Conservation (phyloP, 2,329 filamentous ascomycete species). For the Chaetomium strumarium region DNA sequence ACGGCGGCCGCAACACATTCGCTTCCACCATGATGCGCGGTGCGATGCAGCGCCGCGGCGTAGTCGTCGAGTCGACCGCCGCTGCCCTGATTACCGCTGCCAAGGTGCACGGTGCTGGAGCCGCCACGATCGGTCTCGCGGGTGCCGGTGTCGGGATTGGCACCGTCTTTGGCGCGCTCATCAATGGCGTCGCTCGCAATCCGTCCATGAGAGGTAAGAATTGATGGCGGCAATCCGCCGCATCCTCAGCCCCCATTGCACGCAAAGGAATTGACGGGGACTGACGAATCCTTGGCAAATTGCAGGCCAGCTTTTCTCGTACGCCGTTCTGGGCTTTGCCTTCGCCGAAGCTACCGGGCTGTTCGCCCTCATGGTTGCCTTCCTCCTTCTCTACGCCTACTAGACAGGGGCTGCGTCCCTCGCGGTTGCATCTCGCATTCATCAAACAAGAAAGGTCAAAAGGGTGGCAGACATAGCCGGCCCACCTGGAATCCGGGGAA, state of each 20-base stretch:
- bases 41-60: slow-evolving; percentile 25
- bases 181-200: slow-evolving; percentile 24
- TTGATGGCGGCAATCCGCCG: not conserved
- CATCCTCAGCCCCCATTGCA: not conserved
- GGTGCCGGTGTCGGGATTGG: slow-evolving; percentile 25
- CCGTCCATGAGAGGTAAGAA: slow-evolving; percentile 21
- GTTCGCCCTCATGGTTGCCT: slow-evolving; percentile 40
- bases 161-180: slow-evolving; percentile 23
- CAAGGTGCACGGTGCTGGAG: slow-evolving; percentile 24
- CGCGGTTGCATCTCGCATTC: not conserved
- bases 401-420: slow-evolving; percentile 6
- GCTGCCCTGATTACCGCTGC: slow-evolving; percentile 23
- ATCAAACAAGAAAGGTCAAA: not conserved
- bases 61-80: slow-evolving; percentile 26
- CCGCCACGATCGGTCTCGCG: slow-evolving; percentile 24
- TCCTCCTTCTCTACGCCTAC: slow-evolving; percentile 26
- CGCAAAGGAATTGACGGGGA: not conserved
- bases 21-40: slow-evolving; percentile 19
- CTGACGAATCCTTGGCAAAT: slow-evolving; percentile 6
- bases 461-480: not conserved
- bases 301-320: slow-evolving; percentile 39
- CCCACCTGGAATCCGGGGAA: not conserved
- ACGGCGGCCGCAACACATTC: slow-evolving; percentile 20
- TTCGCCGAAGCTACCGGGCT: slow-evolving; percentile 58
- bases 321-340: slow-evolving; percentile 59